A percentile compares a stretch with the other conserved stretches of the same genome.
Evolutionary conservation across 2,329 filamentous ascomycete species (phyloP).

Genomic region (Pseudogymnoascus sp.): DNA sequence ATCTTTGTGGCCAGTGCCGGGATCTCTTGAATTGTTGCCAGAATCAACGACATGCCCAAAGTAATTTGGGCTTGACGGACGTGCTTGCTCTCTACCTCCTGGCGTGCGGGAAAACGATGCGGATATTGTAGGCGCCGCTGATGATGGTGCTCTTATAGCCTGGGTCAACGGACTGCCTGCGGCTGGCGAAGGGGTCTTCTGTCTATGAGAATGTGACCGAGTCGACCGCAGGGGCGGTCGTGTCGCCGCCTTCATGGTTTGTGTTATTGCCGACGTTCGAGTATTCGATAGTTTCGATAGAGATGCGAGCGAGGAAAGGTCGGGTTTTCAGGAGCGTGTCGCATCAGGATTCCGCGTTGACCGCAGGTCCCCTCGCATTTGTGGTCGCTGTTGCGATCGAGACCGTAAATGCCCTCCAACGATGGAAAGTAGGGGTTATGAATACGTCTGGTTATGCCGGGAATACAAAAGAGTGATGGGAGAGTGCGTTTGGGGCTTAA

Average conservation of each 20-base stretch:
- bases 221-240: slow-evolving; percentile 25
- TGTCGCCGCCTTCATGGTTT: slow-evolving; percentile 25
- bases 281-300: neutral
- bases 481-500: neutral
- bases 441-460: neutral
- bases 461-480: neutral
- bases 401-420: neutral
- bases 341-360: slow-evolving; percentile 2
- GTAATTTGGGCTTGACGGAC: slow-evolving; percentile 70
- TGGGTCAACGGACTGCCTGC: slow-evolving; percentile 20
- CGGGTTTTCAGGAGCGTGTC: neutral
- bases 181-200: slow-evolving; percentile 13
- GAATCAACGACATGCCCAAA: slow-evolving; percentile 69
- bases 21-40: slow-evolving; percentile 53
- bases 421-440: neutral
- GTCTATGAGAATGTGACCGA: slow-evolving; percentile 21
- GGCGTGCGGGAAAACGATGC: slow-evolving; percentile 19
- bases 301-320: neutral
- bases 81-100: slow-evolving; percentile 21
- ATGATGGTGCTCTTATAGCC: slow-evolving; percentile 19
- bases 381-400: neutral
- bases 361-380: neutral
- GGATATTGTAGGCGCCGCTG: slow-evolving; percentile 24
- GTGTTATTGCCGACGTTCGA: neutral
- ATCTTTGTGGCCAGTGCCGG: slow-evolving; percentile 54